These are phyloP conservation scores for Geotrichum macrosporum DNA, from an alignment of 1,139 yeast species.

Conservation along the genomic window DNA sequence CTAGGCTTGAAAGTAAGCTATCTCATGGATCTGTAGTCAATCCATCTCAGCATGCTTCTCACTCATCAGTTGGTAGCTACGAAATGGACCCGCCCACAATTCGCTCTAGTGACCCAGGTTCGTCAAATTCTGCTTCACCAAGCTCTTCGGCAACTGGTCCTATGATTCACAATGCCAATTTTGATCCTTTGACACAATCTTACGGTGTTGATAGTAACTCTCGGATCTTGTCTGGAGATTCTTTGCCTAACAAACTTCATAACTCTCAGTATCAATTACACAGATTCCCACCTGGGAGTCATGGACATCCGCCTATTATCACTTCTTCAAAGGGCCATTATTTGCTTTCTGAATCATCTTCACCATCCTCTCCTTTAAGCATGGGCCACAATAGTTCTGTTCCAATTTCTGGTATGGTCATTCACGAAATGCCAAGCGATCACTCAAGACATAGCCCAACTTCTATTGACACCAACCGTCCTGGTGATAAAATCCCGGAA, in stretches of 20 bases:
- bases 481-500: conserved; percentile 9
- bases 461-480: conserved; percentile 7
- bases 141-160: background rate
- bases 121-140: background rate
- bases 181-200: background rate
- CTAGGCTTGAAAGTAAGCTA: too few species aligned
- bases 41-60: background rate
- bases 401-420: conserved; percentile 8
- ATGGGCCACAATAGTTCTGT: conserved; percentile 5
- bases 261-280: background rate
- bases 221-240: conserved; percentile 15
- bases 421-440: conserved; percentile 1
- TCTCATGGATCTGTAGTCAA: background rate
- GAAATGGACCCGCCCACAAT: background rate
- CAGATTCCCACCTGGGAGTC: background rate
- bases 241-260: conserved; percentile 16
- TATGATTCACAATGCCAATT: background rate
- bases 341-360: background rate
- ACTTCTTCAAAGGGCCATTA: conserved; percentile 3
- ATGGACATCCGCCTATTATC: background rate
- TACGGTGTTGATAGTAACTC: conserved; percentile 16
- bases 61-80: background rate
- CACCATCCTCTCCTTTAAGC: background rate
- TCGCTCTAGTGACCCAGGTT: background rate
- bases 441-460: background rate